Evolutionary conservation across 306 rosid genomes (phyloP), one percentile per base, ranked within the genome.

Genomic region (Pyrus communis): DNA sequence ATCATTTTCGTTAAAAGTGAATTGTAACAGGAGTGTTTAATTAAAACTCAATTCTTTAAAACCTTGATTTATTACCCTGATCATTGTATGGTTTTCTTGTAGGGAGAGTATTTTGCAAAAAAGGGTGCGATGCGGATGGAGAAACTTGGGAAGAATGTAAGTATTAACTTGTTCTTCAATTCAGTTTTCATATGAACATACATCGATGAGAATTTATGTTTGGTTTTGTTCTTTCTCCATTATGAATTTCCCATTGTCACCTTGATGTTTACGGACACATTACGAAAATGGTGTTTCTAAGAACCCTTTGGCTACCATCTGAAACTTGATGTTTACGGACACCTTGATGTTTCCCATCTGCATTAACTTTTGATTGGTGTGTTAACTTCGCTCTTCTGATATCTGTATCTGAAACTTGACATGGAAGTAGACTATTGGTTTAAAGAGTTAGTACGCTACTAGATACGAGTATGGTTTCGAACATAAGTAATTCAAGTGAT

Each of bases 31-130:
- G 35, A 31, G 6, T 31, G 35, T 31, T 31, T 30, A 4, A 4
- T 30, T 30, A 30, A 3, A 30, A 30, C 33, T 30, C 5, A 0
- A 57, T 57, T n/a, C 0, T 57, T 35, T 35, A 35, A 35, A 17
- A 63, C 4, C 23, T 31, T 17, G 7, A 18, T 15, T 9, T 61
- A 33, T 30, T 4, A 17, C 51, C 2, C n/a, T 42, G 25, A 9
- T 79, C 17, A 49, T 71, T 28, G 28, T 46, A 45, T 85, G 75
- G 84, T 71, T 70, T 78, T 70, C 11, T 78, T 83, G 76, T 61
- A 94, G 97, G 98, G 98, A 74, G 97, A 69, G 93, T 94, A 4
- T 94, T 92, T 87, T 94, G 98, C 96, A 94, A 94, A 73, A 94
- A 94, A 80, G 98, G 98, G 3, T 94, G 97, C 80, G 82, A 77